These are phyloP conservation scores for Psilocybe azurescens DNA, from an alignment of 768 basidiomycete species.

Conservation along the genomic window DNA sequence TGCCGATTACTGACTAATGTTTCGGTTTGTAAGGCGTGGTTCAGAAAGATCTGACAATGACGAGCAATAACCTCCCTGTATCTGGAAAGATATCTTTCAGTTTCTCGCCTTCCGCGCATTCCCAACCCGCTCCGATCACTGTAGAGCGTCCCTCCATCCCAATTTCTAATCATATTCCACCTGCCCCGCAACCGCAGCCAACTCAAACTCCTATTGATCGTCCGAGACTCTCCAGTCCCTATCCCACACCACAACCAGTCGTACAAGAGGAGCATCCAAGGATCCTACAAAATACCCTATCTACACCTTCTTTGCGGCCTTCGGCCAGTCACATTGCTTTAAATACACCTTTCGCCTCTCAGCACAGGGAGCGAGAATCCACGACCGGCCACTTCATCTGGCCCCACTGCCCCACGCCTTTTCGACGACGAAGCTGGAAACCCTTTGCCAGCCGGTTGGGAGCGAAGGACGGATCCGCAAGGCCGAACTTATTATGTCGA, in stretches of 20 bases:
- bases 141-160: conserved; percentile 18
- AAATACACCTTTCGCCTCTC: conserved; percentile 21
- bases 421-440: conserved; percentile 63
- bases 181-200: conserved; percentile 17
- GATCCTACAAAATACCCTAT: conserved; percentile 17
- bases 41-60: conserved; percentile 74
- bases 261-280: conserved; percentile 26
- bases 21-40: conserved; percentile 55
- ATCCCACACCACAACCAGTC: conserved; percentile 14
- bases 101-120: conserved; percentile 47
- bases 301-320: conserved; percentile 27
- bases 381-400: conserved; percentile 25
- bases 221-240: conserved; percentile 24
- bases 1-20: conserved; percentile 21
- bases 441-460: conserved; percentile 81
- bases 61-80: conserved; percentile 78
- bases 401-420: conserved; percentile 34
- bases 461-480: conserved; percentile 75
- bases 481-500: conserved; percentile 87
- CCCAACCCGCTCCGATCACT: conserved; percentile 26
- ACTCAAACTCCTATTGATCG: conserved; percentile 21
- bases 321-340: conserved; percentile 32
- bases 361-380: conserved; percentile 21
- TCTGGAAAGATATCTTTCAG: conserved; percentile 83
- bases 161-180: conserved; percentile 24